Conservation (phyloP, 2,329 filamentous ascomycete species). For the Septoria petroselini region DNA sequence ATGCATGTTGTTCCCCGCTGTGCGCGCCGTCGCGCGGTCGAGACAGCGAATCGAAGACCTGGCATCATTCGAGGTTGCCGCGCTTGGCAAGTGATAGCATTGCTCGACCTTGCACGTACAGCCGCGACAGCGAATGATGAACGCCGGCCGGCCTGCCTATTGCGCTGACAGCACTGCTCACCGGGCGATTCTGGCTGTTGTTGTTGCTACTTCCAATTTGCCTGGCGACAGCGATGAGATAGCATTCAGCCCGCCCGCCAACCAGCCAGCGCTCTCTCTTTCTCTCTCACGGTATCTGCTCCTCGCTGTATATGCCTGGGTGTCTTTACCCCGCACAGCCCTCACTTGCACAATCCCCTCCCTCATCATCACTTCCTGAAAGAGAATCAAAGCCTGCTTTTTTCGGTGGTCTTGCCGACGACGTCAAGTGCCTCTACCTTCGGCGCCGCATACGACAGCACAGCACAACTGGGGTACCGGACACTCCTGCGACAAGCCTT, state of each 20-base stretch:
- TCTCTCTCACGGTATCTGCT: background rate
- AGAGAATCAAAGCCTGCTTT: slow-evolving; percentile 23
- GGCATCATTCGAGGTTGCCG: slow-evolving; percentile 6
- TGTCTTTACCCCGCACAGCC: slow-evolving; percentile 12
- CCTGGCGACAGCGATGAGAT: slow-evolving; percentile 11
- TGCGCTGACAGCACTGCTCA: slow-evolving; percentile 13
- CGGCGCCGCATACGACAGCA: slow-evolving; percentile 28
- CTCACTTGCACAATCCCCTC: slow-evolving; percentile 18
- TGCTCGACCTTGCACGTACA: slow-evolving; percentile 14
- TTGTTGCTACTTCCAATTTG: slow-evolving; percentile 5
- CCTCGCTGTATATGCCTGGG: slow-evolving; percentile 1
- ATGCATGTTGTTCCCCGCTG: slow-evolving; percentile 20
- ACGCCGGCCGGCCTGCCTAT: slow-evolving; percentile 4
- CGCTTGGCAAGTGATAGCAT: slow-evolving; percentile 12
- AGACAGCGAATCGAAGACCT: slow-evolving; percentile 12
- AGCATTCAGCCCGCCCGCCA: no score
- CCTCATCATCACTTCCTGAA: slow-evolving; percentile 13
- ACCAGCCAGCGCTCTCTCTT: background rate
- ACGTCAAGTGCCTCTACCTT: slow-evolving; percentile 22
- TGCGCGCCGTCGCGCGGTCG: slow-evolving; percentile 14
- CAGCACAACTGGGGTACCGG: slow-evolving; percentile 10
- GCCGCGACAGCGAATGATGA: slow-evolving; percentile 11
- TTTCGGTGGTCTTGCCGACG: slow-evolving; percentile 16
- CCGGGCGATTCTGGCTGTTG: background rate
- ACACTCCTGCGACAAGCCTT: slow-evolving; percentile 4